These are phyloP conservation scores for Claviceps sp. DNA, from an alignment of 2,329 filamentous ascomycete genomes.

Conservation along the genomic window DNA sequence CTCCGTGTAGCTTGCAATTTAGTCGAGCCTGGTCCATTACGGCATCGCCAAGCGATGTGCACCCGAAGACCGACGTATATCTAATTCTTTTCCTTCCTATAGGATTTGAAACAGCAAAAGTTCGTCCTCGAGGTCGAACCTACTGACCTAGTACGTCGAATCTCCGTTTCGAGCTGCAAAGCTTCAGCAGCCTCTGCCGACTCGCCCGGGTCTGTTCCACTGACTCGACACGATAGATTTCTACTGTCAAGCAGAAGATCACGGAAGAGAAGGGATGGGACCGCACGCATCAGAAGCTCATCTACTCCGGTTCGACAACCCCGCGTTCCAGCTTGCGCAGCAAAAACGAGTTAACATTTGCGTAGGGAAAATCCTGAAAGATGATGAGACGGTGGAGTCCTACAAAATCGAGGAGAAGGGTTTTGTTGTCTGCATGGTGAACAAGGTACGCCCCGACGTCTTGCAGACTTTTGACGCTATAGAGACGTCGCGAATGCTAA, in stretches of 20 bases:
- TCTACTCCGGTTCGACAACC: constrained; percentile 71
- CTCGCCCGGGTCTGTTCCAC: constrained; percentile 7
- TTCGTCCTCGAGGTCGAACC: constrained; percentile 93
- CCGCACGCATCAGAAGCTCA: constrained; percentile 79
- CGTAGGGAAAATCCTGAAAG: constrained; percentile 91
- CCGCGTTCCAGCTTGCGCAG: not conserved
- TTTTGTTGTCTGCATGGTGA: constrained; percentile 96
- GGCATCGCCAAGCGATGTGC: not conserved
- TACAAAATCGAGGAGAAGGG: constrained; percentile 99
- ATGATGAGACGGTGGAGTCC: constrained; percentile 90
- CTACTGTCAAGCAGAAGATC: constrained; percentile 85
- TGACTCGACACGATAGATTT: constrained; percentile 46
- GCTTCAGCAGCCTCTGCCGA: constrained; percentile 4
- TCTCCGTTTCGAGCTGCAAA: constrained; percentile 14
- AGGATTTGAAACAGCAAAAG: constrained; percentile 99
- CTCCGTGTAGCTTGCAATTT: not conserved
- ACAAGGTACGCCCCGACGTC: constrained; percentile 53
- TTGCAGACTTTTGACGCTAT: not conserved
- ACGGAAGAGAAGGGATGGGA: constrained; percentile 90
- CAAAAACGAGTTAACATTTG: constrained; percentile 10
- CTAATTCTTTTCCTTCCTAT: not conserved
- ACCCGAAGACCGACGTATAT: not conserved
- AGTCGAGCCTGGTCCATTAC: not conserved
- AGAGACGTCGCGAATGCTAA: not conserved
- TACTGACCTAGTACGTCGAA: constrained; percentile 65